Evolutionary conservation across 352 stramenopile genomes (phyloP), one percentile per base, ranked within the genome.

Genomic region (Pythium vanterpoolii): DNA sequence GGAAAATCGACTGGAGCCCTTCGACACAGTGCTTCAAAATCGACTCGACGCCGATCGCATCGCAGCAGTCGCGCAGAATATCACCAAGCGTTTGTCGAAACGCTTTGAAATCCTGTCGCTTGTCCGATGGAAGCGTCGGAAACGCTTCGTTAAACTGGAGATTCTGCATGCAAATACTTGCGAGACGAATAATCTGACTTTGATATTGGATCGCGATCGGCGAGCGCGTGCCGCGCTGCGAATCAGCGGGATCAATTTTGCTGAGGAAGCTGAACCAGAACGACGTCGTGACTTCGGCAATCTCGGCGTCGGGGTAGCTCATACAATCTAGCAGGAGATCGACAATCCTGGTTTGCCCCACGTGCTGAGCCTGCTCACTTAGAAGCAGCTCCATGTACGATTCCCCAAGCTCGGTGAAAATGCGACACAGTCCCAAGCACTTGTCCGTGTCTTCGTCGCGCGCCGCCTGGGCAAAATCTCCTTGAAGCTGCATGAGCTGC

Each of bases 361-460:
- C 69, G 24, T 77, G 72, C 34, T 42, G 31, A n/a, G n/a, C n/a
- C 21, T 77, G 71, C 23, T 82, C 76, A 2, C 76, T 71, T n/a
- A 96, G 34, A 9, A 96, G 65, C 48, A 96, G 47, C 31, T 85
- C 66, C 46, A 97, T 72, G 67, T 94, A 96, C 14, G 79, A 79
- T 46, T 97, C 90, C 10, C 77, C 83, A 70, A 96, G 91, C 59
- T 97, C 90, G 0, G 90, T 96, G 56, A 97, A 97, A 40, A 97
- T 79, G 14, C 89, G 77, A 56, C 86, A 94, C 5, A 97, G 71
- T 0, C 84, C 86, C 13, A 89, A 50, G 49, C 79, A 92, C 45
- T 78, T 69, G 57, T 96, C 87, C 23, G 77, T 79, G 47, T 96
- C 74, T 49, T 96, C 86, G 0, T 76, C 70, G 19, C 68, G 44